Base-by-base conservation (phyloP, 75 land plant genomes). In the Chamaecyparis obtusa region DNA sequence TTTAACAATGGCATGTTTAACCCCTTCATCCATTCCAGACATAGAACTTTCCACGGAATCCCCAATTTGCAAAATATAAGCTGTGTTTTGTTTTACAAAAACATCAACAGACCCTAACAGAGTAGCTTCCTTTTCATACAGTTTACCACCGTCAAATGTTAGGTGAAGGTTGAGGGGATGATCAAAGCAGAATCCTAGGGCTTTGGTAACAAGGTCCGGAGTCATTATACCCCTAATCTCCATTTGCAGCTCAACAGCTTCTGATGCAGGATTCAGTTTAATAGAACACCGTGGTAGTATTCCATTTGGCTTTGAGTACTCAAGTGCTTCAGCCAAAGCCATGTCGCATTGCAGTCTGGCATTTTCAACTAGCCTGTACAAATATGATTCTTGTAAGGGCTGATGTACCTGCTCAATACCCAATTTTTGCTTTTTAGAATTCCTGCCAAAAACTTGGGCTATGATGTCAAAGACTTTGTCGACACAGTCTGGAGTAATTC, bases 391-490 rank as follows among this genome's bases (percentile, higher is more conserved):
- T 19, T 16, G 9, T 35, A 36, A 36, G 14, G 9, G 3, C 13
- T 75, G 77, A n/a, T 14, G 5, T 13, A 5, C 77, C 36, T 75
- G 77, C 39, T 37, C 80, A 77, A 16, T 5, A 35, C 4, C 7
- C 16, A 3, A 15, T 37, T 39, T 77, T 77, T 77, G 80, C 17
- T 37, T 77, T 77, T 77, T n/a, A 83, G 84, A 49, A 39, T 27
- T 48, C 33, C 15, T 27, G 54, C 32, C 30, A 83, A 83, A 48
- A 39, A 48, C 55, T 41, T 64, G 48, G 32, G 87, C 60, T 44
- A 89, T 55, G 55, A 16, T 15, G 71, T 87, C 89, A 35, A 89
- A 35, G 10, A 88, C 90, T 41, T 57, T 30, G 41, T 30, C 49
- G 19, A 87, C 54, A 55, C 89, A 85, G 17, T 89, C 51, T 3